Conservation (phyloP, 106 monocot genomes). For the Allium fistulosum region DNA sequence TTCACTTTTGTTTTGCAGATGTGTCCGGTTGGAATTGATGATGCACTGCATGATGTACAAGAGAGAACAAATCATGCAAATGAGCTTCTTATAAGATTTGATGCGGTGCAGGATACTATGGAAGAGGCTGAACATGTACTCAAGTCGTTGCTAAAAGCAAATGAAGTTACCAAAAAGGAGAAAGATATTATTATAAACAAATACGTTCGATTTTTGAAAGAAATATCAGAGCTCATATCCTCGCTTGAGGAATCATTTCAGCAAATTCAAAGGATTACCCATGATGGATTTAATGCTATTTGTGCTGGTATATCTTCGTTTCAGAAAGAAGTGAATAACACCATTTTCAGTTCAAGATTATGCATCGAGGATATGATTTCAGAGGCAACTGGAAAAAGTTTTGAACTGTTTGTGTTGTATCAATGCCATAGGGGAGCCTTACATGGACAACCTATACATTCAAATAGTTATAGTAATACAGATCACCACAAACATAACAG, state of each 20-base stretch:
- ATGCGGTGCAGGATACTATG: slow-evolving; percentile 58
- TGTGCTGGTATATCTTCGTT: slow-evolving; percentile 20
- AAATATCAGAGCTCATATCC: slow-evolving; percentile 7
- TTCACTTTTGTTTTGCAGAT: too few relatives aligned
- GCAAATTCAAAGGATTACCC: slow-evolving; percentile 15
- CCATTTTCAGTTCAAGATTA: slow-evolving; percentile 21
- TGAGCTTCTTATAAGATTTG: slow-evolving; percentile 34
- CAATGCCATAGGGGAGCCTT: slow-evolving; percentile 15
- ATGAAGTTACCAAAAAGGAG: slow-evolving; percentile 35
- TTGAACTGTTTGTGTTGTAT: slow-evolving; percentile 9
- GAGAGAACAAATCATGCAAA: slow-evolving; percentile 22
- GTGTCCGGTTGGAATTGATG: not conserved
- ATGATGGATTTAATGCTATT: slow-evolving; percentile 22
- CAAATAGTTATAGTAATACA: slow-evolving; percentile 1
- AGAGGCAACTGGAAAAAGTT: slow-evolving; percentile 17
- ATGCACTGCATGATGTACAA: slow-evolving; percentile 11
- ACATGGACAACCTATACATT: slow-evolving; percentile 7
- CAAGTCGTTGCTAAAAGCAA: slow-evolving; percentile 40
- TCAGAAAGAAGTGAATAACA: slow-evolving; percentile 20
- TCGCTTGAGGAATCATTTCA: slow-evolving; percentile 30
- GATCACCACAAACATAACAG: not conserved
- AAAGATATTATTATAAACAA: slow-evolving; percentile 27
- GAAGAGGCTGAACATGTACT: slow-evolving; percentile 62
- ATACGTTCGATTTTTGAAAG: slow-evolving; percentile 17
- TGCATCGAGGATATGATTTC: slow-evolving; percentile 21